These are phyloP conservation scores for Populus hybrid DNA, from an alignment of 441 rosid genomes.

Conservation along the genomic window DNA sequence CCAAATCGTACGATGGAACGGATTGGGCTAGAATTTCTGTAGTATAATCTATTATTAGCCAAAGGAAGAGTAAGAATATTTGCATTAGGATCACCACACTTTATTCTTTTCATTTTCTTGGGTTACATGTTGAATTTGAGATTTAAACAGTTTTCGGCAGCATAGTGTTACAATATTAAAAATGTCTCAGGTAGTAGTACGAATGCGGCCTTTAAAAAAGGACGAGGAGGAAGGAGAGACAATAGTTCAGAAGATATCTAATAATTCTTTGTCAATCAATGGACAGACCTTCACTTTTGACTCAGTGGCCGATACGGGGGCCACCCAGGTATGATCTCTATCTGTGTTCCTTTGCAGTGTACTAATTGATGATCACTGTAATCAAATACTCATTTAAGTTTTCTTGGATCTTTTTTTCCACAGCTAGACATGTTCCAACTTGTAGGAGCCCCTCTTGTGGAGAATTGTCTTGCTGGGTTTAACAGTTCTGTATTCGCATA, in stretches of 20 bases:
- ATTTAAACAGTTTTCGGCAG: background rate
- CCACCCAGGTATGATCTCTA: slow-evolving; percentile 62
- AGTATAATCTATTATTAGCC: background rate
- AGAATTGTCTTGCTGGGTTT: slow-evolving; percentile 96
- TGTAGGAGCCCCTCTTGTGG: slow-evolving; percentile 90
- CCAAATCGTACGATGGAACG: background rate
- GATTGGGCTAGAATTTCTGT: background rate
- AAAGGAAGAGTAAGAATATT: background rate
- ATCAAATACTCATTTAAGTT: slow-evolving; percentile 7
- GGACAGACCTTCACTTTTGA: slow-evolving; percentile 92
- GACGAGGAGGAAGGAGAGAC: slow-evolving; percentile 73
- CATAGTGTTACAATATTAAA: background rate
- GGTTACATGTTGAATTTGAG: background rate
- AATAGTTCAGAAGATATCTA: slow-evolving; percentile 61
- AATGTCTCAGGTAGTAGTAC: slow-evolving; percentile 66
- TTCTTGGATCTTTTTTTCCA: slow-evolving; percentile 16
- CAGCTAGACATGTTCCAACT: slow-evolving; percentile 89
- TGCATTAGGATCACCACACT: background rate
- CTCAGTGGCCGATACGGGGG: slow-evolving; percentile 71
- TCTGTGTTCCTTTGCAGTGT: background rate
- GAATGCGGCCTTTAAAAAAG: slow-evolving; percentile 79
- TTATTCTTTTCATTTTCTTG: background rate
- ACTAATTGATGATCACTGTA: background rate
- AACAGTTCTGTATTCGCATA: slow-evolving; percentile 99
- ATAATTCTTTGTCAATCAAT: slow-evolving; percentile 64